Evolutionary conservation across 768 basidiomycete species (phyloP).

Genomic region (Boletus sensibilis): DNA sequence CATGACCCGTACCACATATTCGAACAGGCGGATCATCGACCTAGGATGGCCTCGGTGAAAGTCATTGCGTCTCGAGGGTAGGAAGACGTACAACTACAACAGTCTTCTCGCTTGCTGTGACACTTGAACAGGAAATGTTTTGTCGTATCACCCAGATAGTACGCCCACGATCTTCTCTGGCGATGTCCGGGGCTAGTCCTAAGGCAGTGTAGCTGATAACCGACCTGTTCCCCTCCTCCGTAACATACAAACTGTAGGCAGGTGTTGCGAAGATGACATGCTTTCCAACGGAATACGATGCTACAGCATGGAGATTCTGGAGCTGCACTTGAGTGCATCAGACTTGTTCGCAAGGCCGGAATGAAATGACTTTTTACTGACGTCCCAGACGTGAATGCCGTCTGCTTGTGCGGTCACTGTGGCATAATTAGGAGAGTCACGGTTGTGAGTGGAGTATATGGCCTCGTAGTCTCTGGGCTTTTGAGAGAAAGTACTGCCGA

Average conservation of each 20-base stretch:
- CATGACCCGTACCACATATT: slow-evolving; percentile 34
- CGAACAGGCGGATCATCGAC: slow-evolving; percentile 41
- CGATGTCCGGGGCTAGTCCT: slow-evolving; percentile 45
- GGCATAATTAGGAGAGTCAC: slow-evolving; percentile 50
- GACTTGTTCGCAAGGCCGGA: background rate
- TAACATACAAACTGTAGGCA: slow-evolving; percentile 44
- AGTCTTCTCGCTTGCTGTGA: slow-evolving; percentile 39
- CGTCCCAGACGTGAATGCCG: slow-evolving; percentile 74
- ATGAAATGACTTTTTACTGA: slow-evolving; percentile 34
- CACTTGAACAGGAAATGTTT: slow-evolving; percentile 38
- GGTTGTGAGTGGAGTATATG: slow-evolving; percentile 19
- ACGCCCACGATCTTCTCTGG: slow-evolving; percentile 41
- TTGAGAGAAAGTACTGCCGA: slow-evolving; percentile 20
- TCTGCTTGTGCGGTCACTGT: slow-evolving; percentile 71
- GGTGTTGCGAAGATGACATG: slow-evolving; percentile 60
- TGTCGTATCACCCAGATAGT: slow-evolving; percentile 66
- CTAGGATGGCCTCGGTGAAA: slow-evolving; percentile 32
- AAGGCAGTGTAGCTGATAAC: slow-evolving; percentile 59
- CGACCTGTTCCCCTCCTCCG: slow-evolving; percentile 33
- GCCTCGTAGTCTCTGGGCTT: slow-evolving; percentile 5
- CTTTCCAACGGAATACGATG: slow-evolving; percentile 71
- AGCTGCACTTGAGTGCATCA: slow-evolving; percentile 41
- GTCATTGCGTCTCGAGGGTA: slow-evolving; percentile 5
- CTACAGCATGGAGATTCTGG: slow-evolving; percentile 59
- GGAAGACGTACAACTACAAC: slow-evolving; percentile 41